Percentiles rank a stretch among this genome's conserved stretches.
phyloP scores from a whole-genome alignment of 306 rosid genomes.

The Elaeagnus macrophylla region DNA sequence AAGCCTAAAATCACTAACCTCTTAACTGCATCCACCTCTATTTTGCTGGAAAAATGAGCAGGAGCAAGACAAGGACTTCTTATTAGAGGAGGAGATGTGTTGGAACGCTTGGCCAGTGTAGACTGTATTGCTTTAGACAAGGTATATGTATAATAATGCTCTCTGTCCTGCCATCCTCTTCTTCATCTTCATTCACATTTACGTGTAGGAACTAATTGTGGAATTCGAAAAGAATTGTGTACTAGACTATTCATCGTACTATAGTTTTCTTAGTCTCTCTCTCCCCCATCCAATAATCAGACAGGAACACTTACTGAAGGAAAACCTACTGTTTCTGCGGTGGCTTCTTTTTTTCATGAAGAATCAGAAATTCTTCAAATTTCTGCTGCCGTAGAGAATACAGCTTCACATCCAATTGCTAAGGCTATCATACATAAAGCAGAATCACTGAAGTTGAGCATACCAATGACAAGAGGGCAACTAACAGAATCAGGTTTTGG shows the following conservation, averaged over 20 bases:
- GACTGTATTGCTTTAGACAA: constrained; percentile 81
- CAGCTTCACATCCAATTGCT: constrained; percentile 97
- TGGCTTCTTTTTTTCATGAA: constrained; percentile 49
- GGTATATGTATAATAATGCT: constrained; percentile 31
- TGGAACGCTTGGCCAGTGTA: constrained; percentile 73
- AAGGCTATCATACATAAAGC: constrained; percentile 76
- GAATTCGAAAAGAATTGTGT: background rate
- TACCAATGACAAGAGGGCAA: constrained; percentile 66
- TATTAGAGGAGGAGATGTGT: constrained; percentile 90
- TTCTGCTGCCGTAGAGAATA: constrained; percentile 95
- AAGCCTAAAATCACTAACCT: background rate
- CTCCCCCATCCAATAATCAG: constrained; percentile 41
- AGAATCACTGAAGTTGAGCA: constrained; percentile 57
- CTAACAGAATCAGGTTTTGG: constrained; percentile 91
- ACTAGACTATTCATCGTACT: background rate
- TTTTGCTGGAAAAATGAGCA: constrained; percentile 27
- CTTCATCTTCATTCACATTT: background rate
- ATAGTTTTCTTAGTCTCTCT: constrained; percentile 11
- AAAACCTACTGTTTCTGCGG: constrained; percentile 73
- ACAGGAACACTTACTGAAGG: constrained; percentile 97
- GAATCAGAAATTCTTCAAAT: constrained; percentile 71
- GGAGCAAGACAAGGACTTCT: constrained; percentile 98
- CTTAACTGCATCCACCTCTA: background rate
- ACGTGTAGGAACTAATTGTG: background rate
- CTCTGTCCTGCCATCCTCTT: background rate